A percentile compares a stretch with the other conserved stretches of the same genome.
phyloP scores from a whole-genome alignment of 129 eudicot species.

The Chrysanthemum lavandulifolium region DNA sequence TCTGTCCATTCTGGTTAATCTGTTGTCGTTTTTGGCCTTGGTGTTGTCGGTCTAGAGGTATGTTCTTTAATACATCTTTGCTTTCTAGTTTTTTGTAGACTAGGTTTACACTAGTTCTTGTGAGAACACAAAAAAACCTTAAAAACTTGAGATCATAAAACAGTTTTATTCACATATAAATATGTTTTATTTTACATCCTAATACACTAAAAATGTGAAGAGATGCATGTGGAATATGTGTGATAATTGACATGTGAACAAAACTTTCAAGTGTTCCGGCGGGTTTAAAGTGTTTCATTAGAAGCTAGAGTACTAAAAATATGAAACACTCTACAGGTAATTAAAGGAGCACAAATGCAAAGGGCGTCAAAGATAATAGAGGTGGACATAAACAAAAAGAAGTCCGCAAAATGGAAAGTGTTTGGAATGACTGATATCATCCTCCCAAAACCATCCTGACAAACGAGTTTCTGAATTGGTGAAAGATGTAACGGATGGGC shows the following conservation, averaged over 20 bases:
- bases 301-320: no score
- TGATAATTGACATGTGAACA: no score
- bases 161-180: no score
- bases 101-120: no score
- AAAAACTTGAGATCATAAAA: not conserved
- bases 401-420: conserved; percentile 33
- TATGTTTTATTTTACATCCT: no score
- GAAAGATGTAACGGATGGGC: conserved; percentile 46
- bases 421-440: conserved; percentile 61
- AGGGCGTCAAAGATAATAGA: conserved; percentile 57
- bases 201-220: no score
- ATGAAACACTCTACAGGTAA: conserved; percentile 21
- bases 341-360: conserved; percentile 48
- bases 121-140: no score
- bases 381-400: conserved; percentile 48
- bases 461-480: conserved; percentile 38
- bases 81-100: no score
- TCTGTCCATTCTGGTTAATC: conserved; percentile 39
- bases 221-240: no score
- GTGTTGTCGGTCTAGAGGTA: conserved; percentile 73
- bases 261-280: no score
- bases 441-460: conserved; percentile 38
- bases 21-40: conserved; percentile 61
- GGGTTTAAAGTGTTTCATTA: no score
- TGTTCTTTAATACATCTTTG: not conserved